phyloP scores from a whole-genome alignment of 2,329 filamentous ascomycete genomes.

The Cordyceps farinosa region DNA sequence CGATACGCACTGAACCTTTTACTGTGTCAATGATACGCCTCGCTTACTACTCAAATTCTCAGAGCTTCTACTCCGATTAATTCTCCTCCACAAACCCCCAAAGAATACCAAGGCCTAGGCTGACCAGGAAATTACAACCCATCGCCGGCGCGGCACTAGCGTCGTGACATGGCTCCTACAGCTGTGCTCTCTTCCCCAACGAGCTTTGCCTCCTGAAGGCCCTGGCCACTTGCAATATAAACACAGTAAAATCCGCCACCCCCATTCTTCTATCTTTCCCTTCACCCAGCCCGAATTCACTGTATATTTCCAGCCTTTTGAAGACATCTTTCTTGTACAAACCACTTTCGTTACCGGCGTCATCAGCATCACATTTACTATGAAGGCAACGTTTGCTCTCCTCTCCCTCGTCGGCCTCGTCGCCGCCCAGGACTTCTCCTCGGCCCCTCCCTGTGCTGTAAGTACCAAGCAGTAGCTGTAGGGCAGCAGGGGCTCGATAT shows the following conservation, averaged over 20 bases:
- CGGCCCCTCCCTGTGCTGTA: background rate
- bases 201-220: no score
- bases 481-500: no score
- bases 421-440: background rate
- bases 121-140: background rate
- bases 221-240: background rate
- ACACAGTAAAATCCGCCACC: background rate
- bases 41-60: no score
- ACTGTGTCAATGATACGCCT: no score
- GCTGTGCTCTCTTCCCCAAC: background rate
- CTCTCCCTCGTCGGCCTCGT: background rate
- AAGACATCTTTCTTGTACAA: no score
- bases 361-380: background rate
- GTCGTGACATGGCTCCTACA: constrained; percentile 1
- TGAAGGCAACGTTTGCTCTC: background rate
- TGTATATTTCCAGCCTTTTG: background rate
- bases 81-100: no score
- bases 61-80: no score
- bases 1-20: no score
- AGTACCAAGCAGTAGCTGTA: background rate
- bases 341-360: background rate
- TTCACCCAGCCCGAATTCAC: background rate
- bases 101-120: no score
- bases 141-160: background rate
- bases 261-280: background rate